phyloP scores from a whole-genome alignment of 495 filamentous ascomycete species.

The Clavariopsis aquatica region DNA sequence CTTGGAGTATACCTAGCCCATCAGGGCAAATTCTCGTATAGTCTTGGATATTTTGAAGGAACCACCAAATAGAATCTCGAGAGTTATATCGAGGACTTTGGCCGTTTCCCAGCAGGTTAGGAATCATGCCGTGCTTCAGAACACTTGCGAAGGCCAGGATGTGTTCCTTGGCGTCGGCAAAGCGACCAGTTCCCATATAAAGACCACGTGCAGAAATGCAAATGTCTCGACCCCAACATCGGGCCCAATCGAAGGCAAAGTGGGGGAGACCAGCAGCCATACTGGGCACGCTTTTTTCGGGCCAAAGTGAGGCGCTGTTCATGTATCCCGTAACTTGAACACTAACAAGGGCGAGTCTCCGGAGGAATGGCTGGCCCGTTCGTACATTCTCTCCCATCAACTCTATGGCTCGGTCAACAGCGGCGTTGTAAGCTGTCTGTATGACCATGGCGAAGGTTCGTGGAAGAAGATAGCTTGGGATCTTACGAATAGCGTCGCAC shows the following conservation, averaged over 20 bases:
- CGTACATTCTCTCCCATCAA: slow-evolving; percentile 76
- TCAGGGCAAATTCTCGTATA: slow-evolving; percentile 82
- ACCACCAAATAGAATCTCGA: slow-evolving; percentile 96
- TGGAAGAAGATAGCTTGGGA: slow-evolving; percentile 88
- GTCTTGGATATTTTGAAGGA: slow-evolving; percentile 91
- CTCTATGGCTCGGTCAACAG: slow-evolving; percentile 72
- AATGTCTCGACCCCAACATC: slow-evolving; percentile 96
- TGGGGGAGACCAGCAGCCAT: slow-evolving; percentile 94
- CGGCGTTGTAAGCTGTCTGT: slow-evolving; percentile 80
- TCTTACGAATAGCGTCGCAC: slow-evolving; percentile 76
- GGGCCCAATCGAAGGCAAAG: slow-evolving; percentile 89
- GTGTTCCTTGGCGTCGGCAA: slow-evolving; percentile 84
- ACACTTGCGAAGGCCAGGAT: slow-evolving; percentile 95
- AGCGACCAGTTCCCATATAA: slow-evolving; percentile 84
- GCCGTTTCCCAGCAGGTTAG: slow-evolving; percentile 86
- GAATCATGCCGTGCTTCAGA: slow-evolving; percentile 98
- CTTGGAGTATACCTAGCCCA: slow-evolving; percentile 71
- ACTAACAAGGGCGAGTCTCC: slow-evolving; percentile 84
- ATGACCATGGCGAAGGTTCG: slow-evolving; percentile 90
- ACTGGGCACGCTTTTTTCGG: slow-evolving; percentile 76
- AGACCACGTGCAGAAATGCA: slow-evolving; percentile 94
- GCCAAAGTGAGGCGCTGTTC: slow-evolving; percentile 87
- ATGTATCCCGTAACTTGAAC: slow-evolving; percentile 85
- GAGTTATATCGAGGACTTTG: slow-evolving; percentile 94
- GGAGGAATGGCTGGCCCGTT: slow-evolving; percentile 79